phyloP scores from a whole-genome alignment of 495 filamentous ascomycete genomes.

The Cercophora samala region DNA sequence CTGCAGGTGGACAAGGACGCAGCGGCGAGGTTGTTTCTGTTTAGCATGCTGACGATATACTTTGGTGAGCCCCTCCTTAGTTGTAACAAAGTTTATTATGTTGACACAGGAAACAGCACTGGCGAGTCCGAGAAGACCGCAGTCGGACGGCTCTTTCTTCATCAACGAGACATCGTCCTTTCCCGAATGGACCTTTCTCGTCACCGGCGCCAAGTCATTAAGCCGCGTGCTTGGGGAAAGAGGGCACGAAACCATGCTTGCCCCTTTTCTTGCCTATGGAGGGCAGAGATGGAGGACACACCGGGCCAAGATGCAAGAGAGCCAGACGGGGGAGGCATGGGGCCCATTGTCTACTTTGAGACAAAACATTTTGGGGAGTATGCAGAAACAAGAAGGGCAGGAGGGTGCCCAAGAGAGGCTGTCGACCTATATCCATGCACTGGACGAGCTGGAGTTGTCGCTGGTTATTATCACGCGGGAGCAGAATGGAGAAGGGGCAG shows the following conservation, averaged over 20 bases:
- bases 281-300: conserved; percentile 23
- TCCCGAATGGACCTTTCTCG: conserved; percentile 38
- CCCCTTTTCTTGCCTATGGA: conserved; percentile 32
- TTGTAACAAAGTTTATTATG: background rate
- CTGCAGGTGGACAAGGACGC: conserved; percentile 15
- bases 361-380: conserved; percentile 10
- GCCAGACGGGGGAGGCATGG: background rate
- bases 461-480: conserved; percentile 14
- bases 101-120: conserved; percentile 16
- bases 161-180: conserved; percentile 27
- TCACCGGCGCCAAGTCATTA: conserved; percentile 31
- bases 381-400: background rate
- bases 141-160: conserved; percentile 30
- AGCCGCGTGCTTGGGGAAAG: conserved; percentile 23
- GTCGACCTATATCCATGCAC: conserved; percentile 26
- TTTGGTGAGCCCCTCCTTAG: conserved; percentile 22
- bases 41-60: conserved; percentile 37
- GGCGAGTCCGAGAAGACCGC: conserved; percentile 29
- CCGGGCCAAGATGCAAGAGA: conserved; percentile 12
- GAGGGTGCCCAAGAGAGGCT: conserved; percentile 15
- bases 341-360: conserved; percentile 16
- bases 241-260: conserved; percentile 21
- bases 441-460: conserved; percentile 34
- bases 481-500: conserved; percentile 11
- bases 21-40: conserved; percentile 33